phyloP scores from a whole-genome alignment of 768 basidiomycete genomes.

The Suillus sp. region DNA sequence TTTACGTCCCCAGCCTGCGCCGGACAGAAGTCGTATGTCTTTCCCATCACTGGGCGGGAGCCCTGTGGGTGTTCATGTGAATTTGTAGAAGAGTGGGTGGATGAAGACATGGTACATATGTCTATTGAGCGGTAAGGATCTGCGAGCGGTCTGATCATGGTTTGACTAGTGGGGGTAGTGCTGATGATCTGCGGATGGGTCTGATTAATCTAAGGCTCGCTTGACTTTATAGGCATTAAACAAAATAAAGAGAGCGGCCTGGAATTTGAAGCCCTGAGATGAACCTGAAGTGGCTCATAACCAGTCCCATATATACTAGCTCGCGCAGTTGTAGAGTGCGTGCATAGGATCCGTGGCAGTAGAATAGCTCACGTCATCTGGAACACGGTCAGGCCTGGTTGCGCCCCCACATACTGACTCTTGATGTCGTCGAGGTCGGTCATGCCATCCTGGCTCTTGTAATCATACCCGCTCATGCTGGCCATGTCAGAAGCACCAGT shows the following conservation, averaged over 20 bases:
- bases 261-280: too few relatives aligned
- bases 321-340: neutral
- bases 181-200: neutral
- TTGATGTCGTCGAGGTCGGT: conserved; percentile 85
- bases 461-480: conserved; percentile 74
- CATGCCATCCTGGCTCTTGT: conserved; percentile 88
- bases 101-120: conserved; percentile 4
- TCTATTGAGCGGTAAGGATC: neutral
- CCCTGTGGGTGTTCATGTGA: conserved; percentile 21
- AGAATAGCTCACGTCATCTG: conserved; percentile 37
- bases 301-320: neutral
- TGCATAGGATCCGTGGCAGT: conserved; percentile 1
- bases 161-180: too few relatives aligned
- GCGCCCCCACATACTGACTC: conserved; percentile 84
- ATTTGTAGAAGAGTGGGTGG: conserved; percentile 16
- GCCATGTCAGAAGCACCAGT: conserved; percentile 78
- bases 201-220: neutral
- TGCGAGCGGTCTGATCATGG: neutral
- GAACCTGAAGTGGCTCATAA: too few relatives aligned
- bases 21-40: conserved; percentile 44
- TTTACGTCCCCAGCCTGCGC: conserved; percentile 53
- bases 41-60: conserved; percentile 46
- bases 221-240: neutral
- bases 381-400: conserved; percentile 84
- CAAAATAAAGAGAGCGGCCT: neutral